Conservation (phyloP, 768 basidiomycete species). For the Tricholoma bakamatsutake region DNA sequence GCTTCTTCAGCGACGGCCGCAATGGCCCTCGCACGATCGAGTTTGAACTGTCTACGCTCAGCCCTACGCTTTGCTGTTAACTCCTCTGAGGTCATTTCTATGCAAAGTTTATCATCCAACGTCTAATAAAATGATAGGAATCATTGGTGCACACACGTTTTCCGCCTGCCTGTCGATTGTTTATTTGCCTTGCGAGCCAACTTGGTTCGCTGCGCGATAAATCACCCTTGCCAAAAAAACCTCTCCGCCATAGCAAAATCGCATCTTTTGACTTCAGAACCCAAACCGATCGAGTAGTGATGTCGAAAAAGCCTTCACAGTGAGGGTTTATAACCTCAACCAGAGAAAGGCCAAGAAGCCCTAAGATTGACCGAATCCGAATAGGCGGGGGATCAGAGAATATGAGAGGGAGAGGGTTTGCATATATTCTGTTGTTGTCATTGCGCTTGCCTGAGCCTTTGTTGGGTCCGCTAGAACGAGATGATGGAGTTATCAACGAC, state of each 20-base stretch:
- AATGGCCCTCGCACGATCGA: conserved; percentile 85
- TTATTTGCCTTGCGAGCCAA: conserved; percentile 81
- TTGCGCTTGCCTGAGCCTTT: conserved; percentile 52
- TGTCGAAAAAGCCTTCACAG: conserved; percentile 74
- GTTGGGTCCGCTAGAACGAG: conserved; percentile 28
- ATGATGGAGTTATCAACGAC: conserved; percentile 25
- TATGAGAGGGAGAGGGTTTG: conserved; percentile 61
- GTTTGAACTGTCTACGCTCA: conserved; percentile 89
- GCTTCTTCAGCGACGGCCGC: conserved; percentile 77
- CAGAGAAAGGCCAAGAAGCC: conserved; percentile 52
- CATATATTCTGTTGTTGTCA: conserved; percentile 67
- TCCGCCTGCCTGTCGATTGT: conserved; percentile 49
- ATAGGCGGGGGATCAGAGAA: conserved; percentile 38
- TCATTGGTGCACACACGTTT: conserved; percentile 43
- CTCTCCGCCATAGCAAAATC: conserved; percentile 74
- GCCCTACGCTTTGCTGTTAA: conserved; percentile 81
- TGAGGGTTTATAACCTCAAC: conserved; percentile 63
- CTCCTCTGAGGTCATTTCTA: conserved; percentile 85
- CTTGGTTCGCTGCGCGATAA: conserved; percentile 92
- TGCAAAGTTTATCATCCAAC: conserved; percentile 1
- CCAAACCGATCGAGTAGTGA: conserved; percentile 84
- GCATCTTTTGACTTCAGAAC: conserved; percentile 59
- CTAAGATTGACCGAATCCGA: conserved; percentile 40
- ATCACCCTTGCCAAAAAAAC: conserved; percentile 97
- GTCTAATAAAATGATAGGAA: neutral